Conservation (phyloP, 108 stramenopile genomes). For the Nitzschia palea region DNA sequence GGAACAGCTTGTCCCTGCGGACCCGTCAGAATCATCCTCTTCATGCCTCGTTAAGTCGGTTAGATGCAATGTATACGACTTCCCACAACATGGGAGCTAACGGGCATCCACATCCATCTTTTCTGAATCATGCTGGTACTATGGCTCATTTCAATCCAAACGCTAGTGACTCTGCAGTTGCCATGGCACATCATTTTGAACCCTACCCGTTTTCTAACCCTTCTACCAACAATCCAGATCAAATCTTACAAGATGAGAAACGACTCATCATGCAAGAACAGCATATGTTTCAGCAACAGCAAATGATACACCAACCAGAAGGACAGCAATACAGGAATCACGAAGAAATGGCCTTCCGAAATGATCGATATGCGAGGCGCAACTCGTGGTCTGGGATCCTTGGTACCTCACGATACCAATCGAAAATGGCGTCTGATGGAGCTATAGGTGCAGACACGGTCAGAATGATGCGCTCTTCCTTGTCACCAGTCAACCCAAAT, state of each 20-base stretch:
- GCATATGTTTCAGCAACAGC: constrained; percentile 2
- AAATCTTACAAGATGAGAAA: not conserved
- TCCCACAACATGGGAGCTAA: not conserved
- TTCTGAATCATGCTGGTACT: not conserved
- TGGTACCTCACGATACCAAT: not conserved
- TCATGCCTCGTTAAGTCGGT: constrained; percentile 6
- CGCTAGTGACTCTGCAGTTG: not conserved
- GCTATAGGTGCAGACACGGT: too few species aligned
- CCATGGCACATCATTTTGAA: too few species aligned
- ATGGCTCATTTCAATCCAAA: not conserved
- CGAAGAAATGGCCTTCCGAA: too few species aligned
- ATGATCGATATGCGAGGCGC: not conserved
- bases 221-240: not conserved
- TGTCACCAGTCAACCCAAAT: too few species aligned
- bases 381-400: constrained; percentile 13
- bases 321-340: too few species aligned
- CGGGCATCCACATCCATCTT: not conserved
- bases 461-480: too few species aligned
- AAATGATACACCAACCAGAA: not conserved
- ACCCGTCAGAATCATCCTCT: not conserved
- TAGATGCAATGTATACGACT: constrained; percentile 1
- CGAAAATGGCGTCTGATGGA: too few species aligned
- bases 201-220: too few species aligned
- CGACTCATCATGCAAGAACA: constrained; percentile 7
- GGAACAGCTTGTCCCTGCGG: not conserved